phyloP scores from a whole-genome alignment of 1,284 basidiomycete species.

The Ustilago trichophora region DNA sequence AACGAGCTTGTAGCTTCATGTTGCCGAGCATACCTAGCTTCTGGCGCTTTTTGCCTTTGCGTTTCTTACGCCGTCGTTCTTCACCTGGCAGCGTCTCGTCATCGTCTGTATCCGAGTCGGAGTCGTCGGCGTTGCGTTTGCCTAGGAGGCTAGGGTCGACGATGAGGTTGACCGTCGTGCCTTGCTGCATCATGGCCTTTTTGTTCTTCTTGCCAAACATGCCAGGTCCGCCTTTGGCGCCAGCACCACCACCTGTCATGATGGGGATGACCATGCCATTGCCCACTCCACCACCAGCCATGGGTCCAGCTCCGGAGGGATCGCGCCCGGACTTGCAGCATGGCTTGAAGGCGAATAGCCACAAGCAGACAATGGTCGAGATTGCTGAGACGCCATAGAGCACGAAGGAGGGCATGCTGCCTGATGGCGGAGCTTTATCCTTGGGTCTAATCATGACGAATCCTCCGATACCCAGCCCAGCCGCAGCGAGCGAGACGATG shows the following conservation, averaged over 20 bases:
- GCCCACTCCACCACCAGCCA: slow-evolving; percentile 9
- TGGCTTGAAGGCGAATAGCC: slow-evolving; percentile 37
- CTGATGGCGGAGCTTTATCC: slow-evolving; percentile 27
- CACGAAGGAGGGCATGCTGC: slow-evolving; percentile 40
- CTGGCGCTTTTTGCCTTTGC: slow-evolving; percentile 15
- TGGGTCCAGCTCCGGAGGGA: neutral
- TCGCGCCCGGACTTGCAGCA: slow-evolving; percentile 37
- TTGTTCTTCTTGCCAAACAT: slow-evolving; percentile 42
- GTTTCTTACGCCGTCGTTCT: slow-evolving; percentile 25
- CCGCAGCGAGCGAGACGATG: slow-evolving; percentile 37
- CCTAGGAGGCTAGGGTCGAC: slow-evolving; percentile 50
- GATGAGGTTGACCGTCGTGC: slow-evolving; percentile 55
- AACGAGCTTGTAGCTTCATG: slow-evolving; percentile 42
- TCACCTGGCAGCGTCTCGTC: slow-evolving; percentile 22
- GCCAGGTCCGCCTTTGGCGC: slow-evolving; percentile 15
- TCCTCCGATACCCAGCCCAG: slow-evolving; percentile 45
- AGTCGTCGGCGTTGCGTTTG: slow-evolving; percentile 22
- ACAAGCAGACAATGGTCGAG: slow-evolving; percentile 43
- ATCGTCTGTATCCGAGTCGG: slow-evolving; percentile 25
- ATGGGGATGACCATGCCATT: slow-evolving; percentile 54
- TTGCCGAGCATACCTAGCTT: slow-evolving; percentile 34
- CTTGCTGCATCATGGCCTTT: slow-evolving; percentile 9
- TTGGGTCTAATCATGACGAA: slow-evolving; percentile 43
- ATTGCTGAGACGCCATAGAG: slow-evolving; percentile 45
- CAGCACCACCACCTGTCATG: slow-evolving; percentile 16